Conservation (phyloP, 2,329 filamentous ascomycete species). For the Mycocentrospora acerina region DNA sequence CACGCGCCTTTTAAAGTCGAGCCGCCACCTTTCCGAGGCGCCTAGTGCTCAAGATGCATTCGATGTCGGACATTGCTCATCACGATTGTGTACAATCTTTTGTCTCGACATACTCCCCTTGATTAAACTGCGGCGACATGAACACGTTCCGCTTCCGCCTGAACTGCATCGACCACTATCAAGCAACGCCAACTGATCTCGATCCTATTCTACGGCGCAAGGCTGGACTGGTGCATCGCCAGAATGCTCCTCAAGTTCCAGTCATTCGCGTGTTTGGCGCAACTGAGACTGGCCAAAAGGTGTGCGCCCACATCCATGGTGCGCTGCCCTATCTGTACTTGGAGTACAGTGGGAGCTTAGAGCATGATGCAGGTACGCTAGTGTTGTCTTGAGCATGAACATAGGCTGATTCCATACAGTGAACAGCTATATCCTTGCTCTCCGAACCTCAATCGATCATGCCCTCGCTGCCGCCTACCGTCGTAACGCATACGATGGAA, state of each 20-base stretch:
- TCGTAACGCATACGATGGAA: constrained; percentile 69
- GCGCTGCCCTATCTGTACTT: constrained; percentile 96
- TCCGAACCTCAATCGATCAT: constrained; percentile 88
- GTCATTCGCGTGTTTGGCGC: constrained; percentile 89
- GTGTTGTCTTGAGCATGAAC: not conserved
- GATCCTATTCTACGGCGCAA: constrained; percentile 76
- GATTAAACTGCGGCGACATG: constrained; percentile 47
- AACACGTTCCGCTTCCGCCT: constrained; percentile 85
- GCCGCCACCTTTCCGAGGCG: not conserved
- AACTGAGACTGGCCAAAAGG: constrained; percentile 92
- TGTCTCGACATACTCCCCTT: constrained; percentile 1
- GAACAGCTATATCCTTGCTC: constrained; percentile 69
- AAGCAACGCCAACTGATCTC: constrained; percentile 73
- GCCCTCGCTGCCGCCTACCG: constrained; percentile 84
- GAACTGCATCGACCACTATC: constrained; percentile 96
- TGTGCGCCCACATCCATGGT: constrained; percentile 93
- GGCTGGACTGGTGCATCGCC: constrained; percentile 56
- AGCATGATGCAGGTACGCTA: constrained; percentile 64
- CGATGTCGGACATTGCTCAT: constrained; percentile 4
- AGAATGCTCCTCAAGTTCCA: constrained; percentile 72
- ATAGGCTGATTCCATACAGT: constrained; percentile 53
- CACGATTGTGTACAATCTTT: constrained; percentile 16
- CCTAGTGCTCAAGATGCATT: constrained; percentile 1
- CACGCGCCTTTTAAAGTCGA: constrained; percentile 6
- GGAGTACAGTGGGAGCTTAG: constrained; percentile 73